Conservation (phyloP, 2,329 filamentous ascomycete genomes). For the Beauveria sp. region DNA sequence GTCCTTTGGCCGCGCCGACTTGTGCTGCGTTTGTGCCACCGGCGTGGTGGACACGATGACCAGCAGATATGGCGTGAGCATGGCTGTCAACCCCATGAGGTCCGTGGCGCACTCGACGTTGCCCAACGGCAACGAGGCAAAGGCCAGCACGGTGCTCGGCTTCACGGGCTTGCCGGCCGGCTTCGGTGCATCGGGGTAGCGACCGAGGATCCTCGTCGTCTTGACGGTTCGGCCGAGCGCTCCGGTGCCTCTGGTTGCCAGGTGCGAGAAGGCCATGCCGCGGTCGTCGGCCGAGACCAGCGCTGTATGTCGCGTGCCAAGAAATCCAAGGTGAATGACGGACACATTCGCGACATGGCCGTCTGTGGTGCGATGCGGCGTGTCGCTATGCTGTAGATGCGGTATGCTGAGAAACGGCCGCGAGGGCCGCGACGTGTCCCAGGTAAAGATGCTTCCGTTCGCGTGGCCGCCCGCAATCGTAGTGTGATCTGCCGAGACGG, state of each 20-base stretch:
- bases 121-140: conserved; percentile 83
- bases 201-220: conserved; percentile 81
- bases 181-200: conserved; percentile 70
- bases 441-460: conserved; percentile 89
- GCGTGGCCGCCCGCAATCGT: conserved; percentile 87
- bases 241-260: conserved; percentile 85
- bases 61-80: conserved; percentile 89
- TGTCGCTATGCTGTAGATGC: conserved; percentile 59
- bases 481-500: conserved; percentile 87
- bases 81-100: conserved; percentile 80
- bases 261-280: conserved; percentile 97
- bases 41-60: conserved; percentile 97
- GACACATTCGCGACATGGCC: conserved; percentile 74
- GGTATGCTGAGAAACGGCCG: conserved; percentile 84
- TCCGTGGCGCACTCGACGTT: conserved; percentile 89
- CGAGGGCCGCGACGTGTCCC: conserved; percentile 79
- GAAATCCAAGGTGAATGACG: conserved; percentile 86
- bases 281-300: conserved; percentile 89
- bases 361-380: conserved; percentile 61
- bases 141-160: conserved; percentile 89
- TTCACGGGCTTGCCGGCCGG: conserved; percentile 63
- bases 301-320: conserved; percentile 88
- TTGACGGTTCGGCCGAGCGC: conserved; percentile 79
- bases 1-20: conserved; percentile 84
- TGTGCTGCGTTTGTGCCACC: conserved; percentile 92